Evolutionary conservation across 164 flowering plant species (phyloP).

Genomic region (Umbellularia californica): DNA sequence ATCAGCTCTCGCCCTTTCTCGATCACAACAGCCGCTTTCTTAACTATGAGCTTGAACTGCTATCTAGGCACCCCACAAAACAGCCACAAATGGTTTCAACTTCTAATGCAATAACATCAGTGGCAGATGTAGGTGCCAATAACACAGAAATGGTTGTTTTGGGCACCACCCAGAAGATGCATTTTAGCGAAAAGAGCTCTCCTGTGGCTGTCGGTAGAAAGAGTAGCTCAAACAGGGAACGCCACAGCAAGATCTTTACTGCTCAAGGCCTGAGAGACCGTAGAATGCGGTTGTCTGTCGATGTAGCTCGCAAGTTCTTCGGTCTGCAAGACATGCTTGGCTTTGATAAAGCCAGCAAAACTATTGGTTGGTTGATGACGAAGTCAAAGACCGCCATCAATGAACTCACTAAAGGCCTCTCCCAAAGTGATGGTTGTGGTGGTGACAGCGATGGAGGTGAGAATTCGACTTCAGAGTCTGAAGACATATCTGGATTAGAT

Average conservation of each 20-base stretch:
- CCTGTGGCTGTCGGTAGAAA: slow-evolving; percentile 1
- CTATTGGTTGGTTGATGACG: slow-evolving; percentile 62
- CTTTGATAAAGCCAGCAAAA: slow-evolving; percentile 67
- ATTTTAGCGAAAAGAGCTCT: background rate
- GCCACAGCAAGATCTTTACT: slow-evolving; percentile 78
- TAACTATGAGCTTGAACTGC: slow-evolving; percentile 15
- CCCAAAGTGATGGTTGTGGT: slow-evolving; percentile 4
- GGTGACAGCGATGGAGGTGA: slow-evolving; percentile 2
- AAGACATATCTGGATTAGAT: slow-evolving; percentile 32
- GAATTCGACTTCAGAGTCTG: slow-evolving; percentile 41
- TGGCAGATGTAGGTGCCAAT: background rate
- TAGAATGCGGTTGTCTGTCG: slow-evolving; percentile 74
- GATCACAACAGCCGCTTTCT: slow-evolving; percentile 7
- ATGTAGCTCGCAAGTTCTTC: slow-evolving; percentile 58
- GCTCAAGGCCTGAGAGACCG: slow-evolving; percentile 68
- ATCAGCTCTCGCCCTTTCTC: slow-evolving; percentile 15
- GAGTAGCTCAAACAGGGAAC: slow-evolving; percentile 41
- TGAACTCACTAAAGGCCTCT: slow-evolving; percentile 23
- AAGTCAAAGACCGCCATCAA: slow-evolving; percentile 51
- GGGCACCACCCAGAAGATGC: background rate
- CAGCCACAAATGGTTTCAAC: slow-evolving; percentile 1
- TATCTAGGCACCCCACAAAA: background rate
- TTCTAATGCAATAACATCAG: background rate
- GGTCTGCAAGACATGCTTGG: slow-evolving; percentile 66
- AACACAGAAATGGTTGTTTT: no score